A percentile compares a stretch with the other conserved stretches of the same genome.
phyloP scores from a whole-genome alignment of 202 grass and related monocot species.

The Zoysia matrella region DNA sequence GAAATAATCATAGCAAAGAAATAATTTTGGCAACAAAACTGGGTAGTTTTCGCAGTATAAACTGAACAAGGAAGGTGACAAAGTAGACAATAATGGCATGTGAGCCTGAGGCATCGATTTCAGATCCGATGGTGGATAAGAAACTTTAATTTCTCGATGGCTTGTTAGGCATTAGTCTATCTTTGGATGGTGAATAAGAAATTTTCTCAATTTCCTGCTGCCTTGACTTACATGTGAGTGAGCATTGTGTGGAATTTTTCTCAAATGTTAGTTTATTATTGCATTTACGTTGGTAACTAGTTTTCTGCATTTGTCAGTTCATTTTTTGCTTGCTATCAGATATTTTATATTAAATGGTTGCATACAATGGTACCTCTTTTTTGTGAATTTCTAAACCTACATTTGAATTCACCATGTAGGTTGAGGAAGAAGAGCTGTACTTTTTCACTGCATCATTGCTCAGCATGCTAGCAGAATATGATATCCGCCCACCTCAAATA shows the following conservation, averaged over 20 bases:
- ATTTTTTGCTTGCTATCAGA: conserved; percentile 33
- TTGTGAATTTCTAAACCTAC: conserved; percentile 21
- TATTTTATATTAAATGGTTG: conserved; percentile 24
- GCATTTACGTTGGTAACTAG: background rate
- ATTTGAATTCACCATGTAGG: conserved; percentile 58
- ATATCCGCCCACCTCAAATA: conserved; percentile 76
- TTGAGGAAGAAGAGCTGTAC: conserved; percentile 87
- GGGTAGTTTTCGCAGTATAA: too few species aligned
- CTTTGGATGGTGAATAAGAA: too few species aligned
- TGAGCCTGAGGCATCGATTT: too few species aligned
- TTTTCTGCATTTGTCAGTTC: conserved; percentile 31
- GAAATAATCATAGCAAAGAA: too few species aligned
- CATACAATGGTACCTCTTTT: conserved; percentile 13
- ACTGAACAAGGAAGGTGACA: too few species aligned
- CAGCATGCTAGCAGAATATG: conserved; percentile 77
- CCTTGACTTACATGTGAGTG: too few species aligned
- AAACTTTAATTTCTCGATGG: too few species aligned
- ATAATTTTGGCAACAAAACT: too few species aligned
- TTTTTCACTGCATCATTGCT: conserved; percentile 93
- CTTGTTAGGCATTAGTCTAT: too few species aligned
- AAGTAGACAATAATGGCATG: too few species aligned
- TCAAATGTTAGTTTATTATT: background rate
- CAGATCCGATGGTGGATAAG: too few species aligned
- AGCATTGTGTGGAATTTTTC: conserved; percentile 6
- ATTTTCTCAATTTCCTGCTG: too few species aligned